Conservation (phyloP, 768 basidiomycete genomes). For the Cystobasidium tubakii region DNA sequence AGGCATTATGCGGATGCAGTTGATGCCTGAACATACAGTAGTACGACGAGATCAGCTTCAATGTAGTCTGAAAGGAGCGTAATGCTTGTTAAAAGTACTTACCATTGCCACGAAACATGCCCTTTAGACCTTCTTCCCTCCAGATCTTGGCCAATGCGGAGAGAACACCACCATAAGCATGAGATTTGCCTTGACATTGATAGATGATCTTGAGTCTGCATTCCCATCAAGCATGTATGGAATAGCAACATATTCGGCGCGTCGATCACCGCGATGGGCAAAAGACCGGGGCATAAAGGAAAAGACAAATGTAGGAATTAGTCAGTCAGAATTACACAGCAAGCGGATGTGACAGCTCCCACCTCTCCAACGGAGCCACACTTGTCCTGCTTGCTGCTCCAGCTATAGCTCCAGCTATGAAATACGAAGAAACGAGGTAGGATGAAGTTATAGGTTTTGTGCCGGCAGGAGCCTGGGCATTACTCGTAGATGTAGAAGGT, state of each 20-base stretch:
- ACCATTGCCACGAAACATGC: constrained; percentile 24
- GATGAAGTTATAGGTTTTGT: constrained; percentile 4
- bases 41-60: constrained; percentile 53
- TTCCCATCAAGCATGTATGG: constrained; percentile 54
- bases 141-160: constrained; percentile 79
- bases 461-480: constrained; percentile 1
- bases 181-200: constrained; percentile 71
- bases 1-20: constrained; percentile 85
- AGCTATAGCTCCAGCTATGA: constrained; percentile 25
- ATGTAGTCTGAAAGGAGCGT: constrained; percentile 83
- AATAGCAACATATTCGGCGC: neutral
- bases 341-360: too few relatives aligned
- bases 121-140: constrained; percentile 78
- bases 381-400: constrained; percentile 25
- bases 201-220: constrained; percentile 95
- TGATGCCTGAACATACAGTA: constrained; percentile 48
- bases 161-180: constrained; percentile 72
- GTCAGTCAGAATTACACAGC: neutral
- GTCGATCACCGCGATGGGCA: neutral
- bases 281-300: neutral
- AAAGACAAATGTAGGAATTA: neutral
- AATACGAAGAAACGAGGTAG: constrained; percentile 35
- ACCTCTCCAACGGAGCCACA: constrained; percentile 35
- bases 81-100: neutral
- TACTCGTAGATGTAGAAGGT: neutral